Conservation (phyloP, 345 rosid genomes). For the Corchorus olitorius region DNA sequence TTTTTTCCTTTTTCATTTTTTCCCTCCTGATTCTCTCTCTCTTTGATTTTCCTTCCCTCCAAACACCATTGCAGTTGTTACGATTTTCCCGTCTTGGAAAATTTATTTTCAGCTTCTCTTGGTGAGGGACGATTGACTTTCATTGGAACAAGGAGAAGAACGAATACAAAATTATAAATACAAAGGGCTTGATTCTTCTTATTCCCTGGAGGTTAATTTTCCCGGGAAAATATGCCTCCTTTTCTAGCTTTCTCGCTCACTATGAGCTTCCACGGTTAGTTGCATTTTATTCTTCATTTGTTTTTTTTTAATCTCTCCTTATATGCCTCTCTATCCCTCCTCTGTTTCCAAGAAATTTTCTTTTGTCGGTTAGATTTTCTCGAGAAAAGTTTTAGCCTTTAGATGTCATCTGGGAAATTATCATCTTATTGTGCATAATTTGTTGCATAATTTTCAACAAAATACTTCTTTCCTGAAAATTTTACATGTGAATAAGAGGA, state of each 20-base stretch:
- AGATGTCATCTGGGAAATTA: background rate
- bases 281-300: background rate
- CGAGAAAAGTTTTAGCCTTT: background rate
- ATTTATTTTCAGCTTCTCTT: background rate
- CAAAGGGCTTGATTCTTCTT: constrained; percentile 10
- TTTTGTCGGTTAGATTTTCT: too few relatives aligned
- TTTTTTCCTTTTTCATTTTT: background rate
- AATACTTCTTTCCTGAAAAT: background rate
- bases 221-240: constrained; percentile 28
- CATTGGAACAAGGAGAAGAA: background rate
- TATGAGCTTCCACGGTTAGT: constrained; percentile 24
- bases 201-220: constrained; percentile 18
- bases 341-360: background rate
- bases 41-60: constrained; percentile 38
- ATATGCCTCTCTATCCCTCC: background rate
- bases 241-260: constrained; percentile 13
- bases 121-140: background rate
- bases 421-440: background rate
- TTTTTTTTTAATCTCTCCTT: background rate
- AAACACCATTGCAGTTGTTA: constrained; percentile 18
- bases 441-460: background rate
- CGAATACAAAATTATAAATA: background rate
- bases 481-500: background rate
- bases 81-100: background rate
- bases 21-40: constrained; percentile 5